These are phyloP conservation scores for Gracilaria gracilis DNA, from an alignment of 23 red algal genomes.

Conservation along the genomic window DNA sequence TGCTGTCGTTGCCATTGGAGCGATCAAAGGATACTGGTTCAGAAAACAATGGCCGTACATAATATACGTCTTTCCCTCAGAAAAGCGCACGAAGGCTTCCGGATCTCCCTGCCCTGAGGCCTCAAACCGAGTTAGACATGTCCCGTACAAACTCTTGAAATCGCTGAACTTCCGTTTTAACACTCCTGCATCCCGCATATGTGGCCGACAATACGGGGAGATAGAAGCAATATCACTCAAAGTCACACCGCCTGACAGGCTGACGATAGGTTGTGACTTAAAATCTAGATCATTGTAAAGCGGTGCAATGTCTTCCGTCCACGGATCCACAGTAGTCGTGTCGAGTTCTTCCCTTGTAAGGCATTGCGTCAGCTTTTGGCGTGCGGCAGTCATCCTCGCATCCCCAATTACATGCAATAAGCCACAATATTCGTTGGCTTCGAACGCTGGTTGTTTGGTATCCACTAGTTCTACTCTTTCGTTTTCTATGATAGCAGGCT, in stretches of 20 bases:
- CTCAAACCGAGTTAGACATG: too few species aligned
- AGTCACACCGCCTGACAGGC: neutral
- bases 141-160: conserved; percentile 22
- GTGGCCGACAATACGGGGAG: neutral
- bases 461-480: too few species aligned
- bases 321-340: neutral
- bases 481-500: neutral
- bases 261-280: neutral
- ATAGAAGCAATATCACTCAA: too few species aligned
- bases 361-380: neutral
- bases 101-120: too few species aligned
- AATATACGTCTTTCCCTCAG: too few species aligned
- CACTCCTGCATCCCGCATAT: conserved; percentile 18
- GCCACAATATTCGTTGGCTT: neutral
- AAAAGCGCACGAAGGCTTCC: too few species aligned
- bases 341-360: neutral
- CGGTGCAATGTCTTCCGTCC: neutral
- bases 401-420: neutral
- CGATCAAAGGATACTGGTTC: neutral
- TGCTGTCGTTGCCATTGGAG: neutral
- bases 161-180: neutral
- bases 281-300: neutral
- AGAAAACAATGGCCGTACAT: neutral
- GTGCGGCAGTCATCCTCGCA: neutral
- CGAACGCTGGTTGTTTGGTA: neutral